These are phyloP conservation scores for Vigna radiata DNA, from an alignment of 306 rosid genomes.

Conservation along the genomic window DNA sequence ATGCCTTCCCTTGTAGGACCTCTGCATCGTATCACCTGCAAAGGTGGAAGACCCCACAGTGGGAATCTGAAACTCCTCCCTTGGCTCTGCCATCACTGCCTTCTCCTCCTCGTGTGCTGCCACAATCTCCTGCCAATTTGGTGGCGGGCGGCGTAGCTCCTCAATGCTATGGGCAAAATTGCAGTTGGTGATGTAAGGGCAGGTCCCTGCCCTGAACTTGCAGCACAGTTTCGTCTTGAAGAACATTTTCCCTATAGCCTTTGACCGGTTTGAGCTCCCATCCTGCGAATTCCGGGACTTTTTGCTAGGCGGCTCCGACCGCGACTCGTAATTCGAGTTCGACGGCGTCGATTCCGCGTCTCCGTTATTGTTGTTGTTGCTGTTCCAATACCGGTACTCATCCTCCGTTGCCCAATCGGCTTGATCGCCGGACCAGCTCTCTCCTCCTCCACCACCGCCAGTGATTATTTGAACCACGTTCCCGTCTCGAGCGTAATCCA, in stretches of 20 bases:
- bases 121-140: constrained; percentile 98
- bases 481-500: constrained; percentile 78
- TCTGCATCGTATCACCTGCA: constrained; percentile 57
- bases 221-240: constrained; percentile 98
- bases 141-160: constrained; percentile 96
- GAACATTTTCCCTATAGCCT: constrained; percentile 96
- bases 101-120: constrained; percentile 93
- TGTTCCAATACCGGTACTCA: constrained; percentile 87
- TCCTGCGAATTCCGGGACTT: constrained; percentile 84
- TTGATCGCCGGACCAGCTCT: constrained; percentile 80
- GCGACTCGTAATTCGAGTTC: constrained; percentile 64
- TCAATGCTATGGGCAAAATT: constrained; percentile 97
- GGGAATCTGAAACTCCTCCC: constrained; percentile 98
- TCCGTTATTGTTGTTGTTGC: constrained; percentile 32
- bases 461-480: constrained; percentile 86
- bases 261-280: constrained; percentile 49
- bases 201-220: constrained; percentile 89
- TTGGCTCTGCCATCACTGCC: constrained; percentile 58
- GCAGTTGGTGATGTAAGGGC: constrained; percentile 91
- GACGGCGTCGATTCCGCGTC: constrained; percentile 68
- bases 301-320: constrained; percentile 81
- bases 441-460: constrained; percentile 53
- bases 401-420: constrained; percentile 97
- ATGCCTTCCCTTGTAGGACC: constrained; percentile 93
- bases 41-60: constrained; percentile 62